These are phyloP conservation scores for Linum lewisii DNA, from an alignment of 345 rosid genomes.

Conservation along the genomic window DNA sequence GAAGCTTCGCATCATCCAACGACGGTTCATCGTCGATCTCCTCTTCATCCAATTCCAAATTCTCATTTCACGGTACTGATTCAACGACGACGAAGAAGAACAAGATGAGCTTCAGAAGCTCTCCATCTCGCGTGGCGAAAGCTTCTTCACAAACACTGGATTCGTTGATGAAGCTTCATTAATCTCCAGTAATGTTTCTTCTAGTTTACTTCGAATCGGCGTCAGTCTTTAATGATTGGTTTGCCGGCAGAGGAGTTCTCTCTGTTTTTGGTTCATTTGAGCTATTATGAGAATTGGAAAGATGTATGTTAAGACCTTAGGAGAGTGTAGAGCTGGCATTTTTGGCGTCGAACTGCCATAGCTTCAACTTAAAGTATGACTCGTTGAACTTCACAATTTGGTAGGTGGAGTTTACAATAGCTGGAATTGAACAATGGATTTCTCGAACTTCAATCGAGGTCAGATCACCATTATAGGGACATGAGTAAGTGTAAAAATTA, in stretches of 20 bases:
- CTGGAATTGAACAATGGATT: constrained; percentile 44
- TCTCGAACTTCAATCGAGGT: constrained; percentile 42
- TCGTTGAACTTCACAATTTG: neutral
- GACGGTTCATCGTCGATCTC: no score
- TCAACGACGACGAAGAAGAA: neutral
- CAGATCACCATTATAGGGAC: constrained; percentile 61
- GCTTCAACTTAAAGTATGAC: neutral
- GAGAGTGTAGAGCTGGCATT: neutral
- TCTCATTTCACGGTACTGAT: neutral
- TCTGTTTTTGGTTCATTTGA: neutral
- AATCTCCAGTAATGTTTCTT: neutral
- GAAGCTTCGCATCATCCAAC: no score
- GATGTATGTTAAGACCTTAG: neutral
- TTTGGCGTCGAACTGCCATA: neutral
- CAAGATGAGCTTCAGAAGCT: neutral
- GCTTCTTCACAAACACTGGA: no score
- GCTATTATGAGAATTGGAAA: neutral
- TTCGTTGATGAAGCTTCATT: neutral
- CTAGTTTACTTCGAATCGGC: neutral
- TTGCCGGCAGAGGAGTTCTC: neutral
- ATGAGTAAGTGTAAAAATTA: constrained; percentile 46
- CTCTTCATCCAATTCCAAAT: no score
- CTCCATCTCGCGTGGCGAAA: no score
- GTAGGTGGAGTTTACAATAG: neutral
- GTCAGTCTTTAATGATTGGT: no score